phyloP scores from a whole-genome alignment of 179 eudicot species.

The Drosera spatulata region DNA sequence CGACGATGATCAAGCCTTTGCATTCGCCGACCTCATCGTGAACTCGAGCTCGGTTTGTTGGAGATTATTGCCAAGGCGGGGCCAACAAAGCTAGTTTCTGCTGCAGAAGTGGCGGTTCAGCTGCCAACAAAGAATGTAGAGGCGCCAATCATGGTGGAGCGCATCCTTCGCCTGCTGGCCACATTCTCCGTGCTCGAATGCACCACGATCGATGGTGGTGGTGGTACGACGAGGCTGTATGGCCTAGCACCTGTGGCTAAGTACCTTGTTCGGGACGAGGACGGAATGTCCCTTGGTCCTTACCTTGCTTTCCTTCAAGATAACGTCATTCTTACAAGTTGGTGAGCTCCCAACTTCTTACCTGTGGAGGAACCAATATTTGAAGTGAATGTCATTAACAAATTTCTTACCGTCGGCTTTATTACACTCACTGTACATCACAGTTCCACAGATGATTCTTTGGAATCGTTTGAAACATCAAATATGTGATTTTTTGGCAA shows the following conservation, averaged over 20 bases:
- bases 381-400: too few relatives aligned
- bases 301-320: conserved; percentile 2
- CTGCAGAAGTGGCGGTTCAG: conserved; percentile 4
- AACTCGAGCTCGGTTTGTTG: conserved; percentile 5
- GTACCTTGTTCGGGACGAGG: conserved; percentile 6
- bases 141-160: conserved; percentile 8
- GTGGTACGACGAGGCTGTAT: conserved; percentile 1
- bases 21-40: too few relatives aligned
- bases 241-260: conserved; percentile 6
- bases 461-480: too few relatives aligned
- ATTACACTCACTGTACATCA: too few relatives aligned
- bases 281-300: conserved; percentile 8
- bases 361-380: too few relatives aligned
- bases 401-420: too few relatives aligned
- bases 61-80: conserved; percentile 6
- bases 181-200: conserved; percentile 3
- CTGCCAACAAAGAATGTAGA: conserved; percentile 4
- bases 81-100: background rate
- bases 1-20: too few relatives aligned
- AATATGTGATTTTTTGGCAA: too few relatives aligned
- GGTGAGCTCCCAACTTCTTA: too few relatives aligned
- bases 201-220: background rate
- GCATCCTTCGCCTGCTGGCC: conserved; percentile 9
- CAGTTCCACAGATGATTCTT: too few relatives aligned
- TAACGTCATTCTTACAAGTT: conserved; percentile 5